Evolutionary conservation across 106 monocot genomes (phyloP).

Genomic region (Phalaenopsis aphrodite): DNA sequence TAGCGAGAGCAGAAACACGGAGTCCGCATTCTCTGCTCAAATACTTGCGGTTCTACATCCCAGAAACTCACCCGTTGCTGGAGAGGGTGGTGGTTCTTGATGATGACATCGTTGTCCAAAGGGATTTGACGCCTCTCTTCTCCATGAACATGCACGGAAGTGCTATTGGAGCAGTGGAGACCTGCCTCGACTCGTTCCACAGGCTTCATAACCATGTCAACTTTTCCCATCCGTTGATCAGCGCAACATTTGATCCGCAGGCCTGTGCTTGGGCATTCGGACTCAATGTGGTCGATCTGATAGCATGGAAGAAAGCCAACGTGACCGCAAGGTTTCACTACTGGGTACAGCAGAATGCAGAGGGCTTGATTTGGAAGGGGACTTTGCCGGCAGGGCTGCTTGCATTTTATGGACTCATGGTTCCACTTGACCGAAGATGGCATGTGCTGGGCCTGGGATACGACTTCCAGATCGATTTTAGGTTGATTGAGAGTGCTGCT

Average conservation of each 20-base stretch:
- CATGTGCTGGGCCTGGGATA: slow-evolving; percentile 39
- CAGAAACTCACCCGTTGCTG: slow-evolving; percentile 41
- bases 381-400: slow-evolving; percentile 39
- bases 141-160: slow-evolving; percentile 57
- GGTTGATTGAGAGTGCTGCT: slow-evolving; percentile 45
- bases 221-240: slow-evolving; percentile 45
- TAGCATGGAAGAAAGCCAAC: slow-evolving; percentile 56
- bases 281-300: slow-evolving; percentile 59
- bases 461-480: slow-evolving; percentile 34
- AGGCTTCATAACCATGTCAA: slow-evolving; percentile 55
- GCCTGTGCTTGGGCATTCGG: slow-evolving; percentile 72
- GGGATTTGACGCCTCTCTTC: slow-evolving; percentile 50
- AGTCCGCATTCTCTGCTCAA: slow-evolving; percentile 17
- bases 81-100: slow-evolving; percentile 65
- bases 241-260: slow-evolving; percentile 53
- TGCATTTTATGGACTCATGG: slow-evolving; percentile 38
- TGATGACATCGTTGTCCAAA: slow-evolving; percentile 68
- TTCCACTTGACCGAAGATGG: slow-evolving; percentile 49
- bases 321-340: slow-evolving; percentile 38
- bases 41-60: slow-evolving; percentile 56
- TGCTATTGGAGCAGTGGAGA: slow-evolving; percentile 73
- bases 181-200: slow-evolving; percentile 57
- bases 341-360: slow-evolving; percentile 49
- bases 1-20: too few species aligned
- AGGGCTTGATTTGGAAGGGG: slow-evolving; percentile 34